phyloP scores from a whole-genome alignment of 371 early-diverging fungal species.

The Paramicrosporidium saccamoebae region DNA sequence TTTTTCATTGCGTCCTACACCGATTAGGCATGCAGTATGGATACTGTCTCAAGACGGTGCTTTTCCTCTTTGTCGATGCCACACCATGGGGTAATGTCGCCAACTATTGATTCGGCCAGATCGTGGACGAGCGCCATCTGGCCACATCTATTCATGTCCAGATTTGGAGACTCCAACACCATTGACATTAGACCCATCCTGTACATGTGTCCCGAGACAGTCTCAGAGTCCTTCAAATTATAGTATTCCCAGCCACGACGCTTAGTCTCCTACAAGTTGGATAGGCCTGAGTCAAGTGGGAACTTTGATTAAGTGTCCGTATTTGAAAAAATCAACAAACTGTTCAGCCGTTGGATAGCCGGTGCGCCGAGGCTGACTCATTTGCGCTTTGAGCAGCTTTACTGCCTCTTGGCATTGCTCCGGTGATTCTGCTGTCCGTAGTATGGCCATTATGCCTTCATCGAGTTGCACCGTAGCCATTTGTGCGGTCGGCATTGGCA shows the following conservation, averaged over 20 bases:
- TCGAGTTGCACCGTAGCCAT: no score
- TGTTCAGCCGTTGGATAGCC: no score
- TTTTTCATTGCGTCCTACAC: conserved; percentile 23
- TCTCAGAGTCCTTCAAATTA: conserved; percentile 28
- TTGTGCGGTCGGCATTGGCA: no score
- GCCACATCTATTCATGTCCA: conserved; percentile 6
- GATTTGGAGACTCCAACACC: conserved; percentile 23
- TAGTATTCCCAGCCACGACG: conserved; percentile 63
- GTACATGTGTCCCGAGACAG: conserved; percentile 77
- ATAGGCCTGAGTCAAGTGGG: no score
- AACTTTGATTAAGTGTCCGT: no score
- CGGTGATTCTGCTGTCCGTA: no score
- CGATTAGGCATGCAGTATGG: neutral
- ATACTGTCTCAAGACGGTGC: conserved; percentile 21
- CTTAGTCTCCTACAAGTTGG: conserved; percentile 24
- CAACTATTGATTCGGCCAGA: conserved; percentile 56
- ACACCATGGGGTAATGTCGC: conserved; percentile 59
- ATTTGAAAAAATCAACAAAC: no score
- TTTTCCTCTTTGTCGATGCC: conserved; percentile 46
- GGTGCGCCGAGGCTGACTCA: no score
- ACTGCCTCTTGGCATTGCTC: no score
- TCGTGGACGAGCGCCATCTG: conserved; percentile 70
- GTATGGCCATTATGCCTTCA: no score
- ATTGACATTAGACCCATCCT: conserved; percentile 57
- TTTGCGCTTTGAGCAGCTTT: no score